Conservation (phyloP, 257 asterid genomes). For the Solanum lycopersicoides region DNA sequence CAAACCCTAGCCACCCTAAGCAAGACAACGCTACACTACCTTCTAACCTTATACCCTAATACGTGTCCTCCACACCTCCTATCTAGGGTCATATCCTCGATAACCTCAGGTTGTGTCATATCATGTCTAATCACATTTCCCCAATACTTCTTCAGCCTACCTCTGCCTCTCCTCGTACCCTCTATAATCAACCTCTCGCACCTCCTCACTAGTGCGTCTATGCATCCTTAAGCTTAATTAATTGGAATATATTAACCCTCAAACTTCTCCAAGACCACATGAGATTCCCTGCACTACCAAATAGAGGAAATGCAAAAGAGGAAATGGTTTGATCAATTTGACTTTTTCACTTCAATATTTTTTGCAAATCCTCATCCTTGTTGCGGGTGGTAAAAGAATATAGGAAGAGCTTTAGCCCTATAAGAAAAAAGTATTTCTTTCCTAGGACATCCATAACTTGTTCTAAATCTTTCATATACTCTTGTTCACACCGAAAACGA, state of each 20-base stretch:
- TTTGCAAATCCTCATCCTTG: neutral
- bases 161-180: neutral
- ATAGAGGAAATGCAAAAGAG: neutral
- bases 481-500: neutral
- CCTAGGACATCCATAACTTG: neutral
- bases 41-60: neutral
- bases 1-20: neutral
- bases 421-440: too few species aligned
- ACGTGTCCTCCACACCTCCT: neutral
- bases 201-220: neutral
- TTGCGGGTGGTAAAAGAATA: neutral
- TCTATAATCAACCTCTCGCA: neutral
- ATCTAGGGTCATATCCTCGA: neutral
- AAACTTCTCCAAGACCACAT: neutral
- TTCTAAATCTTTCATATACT: neutral
- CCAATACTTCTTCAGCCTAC: neutral
- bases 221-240: neutral
- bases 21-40: neutral
- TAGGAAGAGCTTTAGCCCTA: neutral
- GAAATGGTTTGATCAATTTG: neutral
- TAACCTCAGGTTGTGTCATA: neutral
- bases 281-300: neutral
- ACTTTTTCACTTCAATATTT: neutral
- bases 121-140: neutral
- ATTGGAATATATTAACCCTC: neutral